Evolutionary conservation across 1,284 basidiomycete genomes (phyloP).

Genomic region (Cystobasidium sp.): DNA sequence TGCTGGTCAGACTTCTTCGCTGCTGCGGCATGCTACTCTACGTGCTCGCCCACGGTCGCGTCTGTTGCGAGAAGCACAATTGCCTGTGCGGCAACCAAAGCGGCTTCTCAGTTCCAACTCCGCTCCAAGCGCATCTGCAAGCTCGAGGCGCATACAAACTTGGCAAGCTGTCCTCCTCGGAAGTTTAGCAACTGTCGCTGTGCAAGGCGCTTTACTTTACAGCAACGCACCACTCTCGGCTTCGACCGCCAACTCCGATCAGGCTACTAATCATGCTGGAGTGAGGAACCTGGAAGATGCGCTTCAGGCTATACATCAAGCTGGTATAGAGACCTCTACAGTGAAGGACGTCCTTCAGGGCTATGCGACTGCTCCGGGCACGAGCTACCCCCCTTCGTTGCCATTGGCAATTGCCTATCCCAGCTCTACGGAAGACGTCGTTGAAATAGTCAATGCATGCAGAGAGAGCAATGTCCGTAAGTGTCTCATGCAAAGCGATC

Average conservation of each 20-base stretch:
- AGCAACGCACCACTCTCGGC: not conserved
- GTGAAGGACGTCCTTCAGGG: slow-evolving; percentile 34
- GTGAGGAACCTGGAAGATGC: slow-evolving; percentile 34
- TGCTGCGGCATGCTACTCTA: slow-evolving; percentile 2
- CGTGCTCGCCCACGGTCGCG: not conserved
- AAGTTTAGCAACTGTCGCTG: slow-evolving; percentile 13
- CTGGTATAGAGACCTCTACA: slow-evolving; percentile 32
- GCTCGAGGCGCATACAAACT: slow-evolving; percentile 17
- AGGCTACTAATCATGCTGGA: not conserved
- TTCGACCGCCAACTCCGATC: slow-evolving; percentile 2
- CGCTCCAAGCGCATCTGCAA: not conserved
- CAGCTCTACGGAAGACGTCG: slow-evolving; percentile 68
- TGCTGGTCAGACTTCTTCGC: slow-evolving; percentile 7
- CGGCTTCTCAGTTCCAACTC: not conserved
- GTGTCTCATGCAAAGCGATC: not conserved
- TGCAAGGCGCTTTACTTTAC: slow-evolving; percentile 35
- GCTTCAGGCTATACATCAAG: slow-evolving; percentile 17
- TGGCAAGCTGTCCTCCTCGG: slow-evolving; percentile 39
- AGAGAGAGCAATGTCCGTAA: slow-evolving; percentile 29
- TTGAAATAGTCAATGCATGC: slow-evolving; percentile 64
- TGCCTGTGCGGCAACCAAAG: not conserved
- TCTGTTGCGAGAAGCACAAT: not conserved
- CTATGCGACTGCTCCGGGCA: slow-evolving; percentile 37
- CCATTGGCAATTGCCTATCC: slow-evolving; percentile 52
- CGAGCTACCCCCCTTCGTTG: slow-evolving; percentile 46